Evolutionary conservation across 306 rosid species (phyloP).

Genomic region (Trifolium repens): DNA sequence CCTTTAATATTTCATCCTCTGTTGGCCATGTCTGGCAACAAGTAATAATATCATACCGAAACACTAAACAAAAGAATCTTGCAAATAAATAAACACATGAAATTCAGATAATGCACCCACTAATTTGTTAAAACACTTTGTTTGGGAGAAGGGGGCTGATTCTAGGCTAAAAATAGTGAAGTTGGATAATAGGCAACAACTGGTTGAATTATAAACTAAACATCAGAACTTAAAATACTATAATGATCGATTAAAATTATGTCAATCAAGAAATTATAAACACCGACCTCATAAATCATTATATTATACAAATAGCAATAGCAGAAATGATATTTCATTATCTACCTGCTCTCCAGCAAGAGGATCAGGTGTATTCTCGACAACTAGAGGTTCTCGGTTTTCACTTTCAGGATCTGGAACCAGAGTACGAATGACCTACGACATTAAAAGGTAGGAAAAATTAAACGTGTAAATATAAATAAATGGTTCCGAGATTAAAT

Average conservation of each 20-base stretch:
- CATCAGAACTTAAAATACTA: conserved; percentile 17
- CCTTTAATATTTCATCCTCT: conserved; percentile 75
- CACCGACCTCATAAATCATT: conserved; percentile 6
- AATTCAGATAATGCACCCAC: conserved; percentile 5
- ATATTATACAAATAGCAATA: conserved; percentile 15
- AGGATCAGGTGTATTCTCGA: conserved; percentile 82
- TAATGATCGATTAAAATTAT: background rate
- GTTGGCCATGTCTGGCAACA: conserved; percentile 92
- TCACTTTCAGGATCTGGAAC: conserved; percentile 58
- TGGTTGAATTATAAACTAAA: conserved; percentile 7
- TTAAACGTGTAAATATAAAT: conserved; percentile 8
- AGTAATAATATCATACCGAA: conserved; percentile 33
- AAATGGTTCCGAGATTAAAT: background rate
- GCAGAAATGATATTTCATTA: conserved; percentile 21
- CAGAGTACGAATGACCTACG: conserved; percentile 63
- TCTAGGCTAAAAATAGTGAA: conserved; percentile 7
- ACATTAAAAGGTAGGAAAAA: conserved; percentile 35
- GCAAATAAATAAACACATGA: background rate
- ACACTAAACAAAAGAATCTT: conserved; percentile 4
- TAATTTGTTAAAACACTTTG: background rate
- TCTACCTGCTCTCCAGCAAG: conserved; percentile 96
- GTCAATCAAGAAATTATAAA: background rate
- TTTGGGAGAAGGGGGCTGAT: background rate
- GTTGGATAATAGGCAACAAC: background rate
- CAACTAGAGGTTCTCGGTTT: conserved; percentile 77